Evolutionary conservation across 129 eudicot genomes (phyloP), one percentile per base, ranked within the genome.

Genomic region (Saposhnikovia divaricata): DNA sequence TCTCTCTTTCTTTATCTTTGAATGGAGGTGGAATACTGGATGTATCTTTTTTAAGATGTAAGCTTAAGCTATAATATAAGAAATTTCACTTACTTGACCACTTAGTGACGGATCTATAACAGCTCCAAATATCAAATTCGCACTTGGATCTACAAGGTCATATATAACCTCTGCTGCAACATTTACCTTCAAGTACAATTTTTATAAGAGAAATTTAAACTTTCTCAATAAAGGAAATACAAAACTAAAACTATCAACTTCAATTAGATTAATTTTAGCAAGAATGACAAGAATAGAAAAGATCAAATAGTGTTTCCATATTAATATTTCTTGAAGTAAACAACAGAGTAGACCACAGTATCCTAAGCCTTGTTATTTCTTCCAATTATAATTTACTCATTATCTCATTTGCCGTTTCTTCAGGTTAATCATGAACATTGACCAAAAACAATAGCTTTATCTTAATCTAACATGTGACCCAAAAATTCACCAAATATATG

Each of bases 91-190:
- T 83, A 95, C 99, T 85, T 95, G 97, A 78, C 96, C 96, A 80
- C 83, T 90, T 63, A 92, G 85, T 37, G 96, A 89, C 25, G 96
- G 96, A 84, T 95, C 99, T 79, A 89, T 83, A 27, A 95, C 99
- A 5, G 97, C 92, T 74, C 99, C 99, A 79, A 92, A 92, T 27
- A 95, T 95, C 84, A 95, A 88, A 84, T 95, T 95, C 80, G 99
- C 99, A 84, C 90, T 90, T 27, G 97, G 98, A 88, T 95, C 97
- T 71, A 95, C 97, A 73, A 95, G 93, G 86, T 92, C 97, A 74
- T 92, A 89, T 83, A 95, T 95, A 51, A 95, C 96, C 81, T 95
- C 99, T 1, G 99, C 99, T 72, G 99, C 99, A 82, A 96, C 94
- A 85, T 92, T 90, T 80, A 95, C 97, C 99, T 95, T 79, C 42